These are phyloP conservation scores for Hypomyces rosellus DNA, from an alignment of 2,329 filamentous ascomycete species.

Conservation along the genomic window DNA sequence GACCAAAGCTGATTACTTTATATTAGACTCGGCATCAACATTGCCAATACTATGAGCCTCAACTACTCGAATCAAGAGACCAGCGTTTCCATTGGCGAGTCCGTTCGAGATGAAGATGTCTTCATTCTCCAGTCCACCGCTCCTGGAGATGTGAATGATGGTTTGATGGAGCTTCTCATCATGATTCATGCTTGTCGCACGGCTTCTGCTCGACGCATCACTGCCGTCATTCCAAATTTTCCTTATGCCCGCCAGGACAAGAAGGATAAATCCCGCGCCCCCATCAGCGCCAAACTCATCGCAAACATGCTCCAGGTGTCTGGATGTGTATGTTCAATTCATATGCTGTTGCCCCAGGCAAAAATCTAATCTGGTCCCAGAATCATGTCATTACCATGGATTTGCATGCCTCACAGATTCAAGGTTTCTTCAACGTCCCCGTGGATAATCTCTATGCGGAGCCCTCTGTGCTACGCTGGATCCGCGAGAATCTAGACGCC, in stretches of 20 bases:
- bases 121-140: slow-evolving; percentile 95
- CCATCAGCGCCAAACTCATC: slow-evolving; percentile 91
- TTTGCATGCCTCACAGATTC: slow-evolving; percentile 86
- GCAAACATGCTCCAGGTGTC: slow-evolving; percentile 97
- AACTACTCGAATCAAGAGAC: slow-evolving; percentile 86
- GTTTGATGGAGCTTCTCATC: slow-evolving; percentile 95
- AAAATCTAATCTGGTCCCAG: slow-evolving; percentile 17
- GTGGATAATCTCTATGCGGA: slow-evolving; percentile 84
- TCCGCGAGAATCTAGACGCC: slow-evolving; percentile 74
- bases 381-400: slow-evolving; percentile 83
- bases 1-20: slow-evolving; percentile 18
- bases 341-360: slow-evolving; percentile 1
- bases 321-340: slow-evolving; percentile 52
- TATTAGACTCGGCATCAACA: slow-evolving; percentile 64
- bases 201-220: slow-evolving; percentile 74
- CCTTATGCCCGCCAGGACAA: slow-evolving; percentile 96
- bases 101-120: slow-evolving; percentile 94
- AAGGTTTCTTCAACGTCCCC: slow-evolving; percentile 86
- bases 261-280: slow-evolving; percentile 89
- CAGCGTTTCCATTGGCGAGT: slow-evolving; percentile 90
- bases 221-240: slow-evolving; percentile 92
- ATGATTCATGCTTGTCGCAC: slow-evolving; percentile 89
- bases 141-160: slow-evolving; percentile 95
- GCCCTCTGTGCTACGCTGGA: slow-evolving; percentile 86
- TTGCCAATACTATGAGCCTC: slow-evolving; percentile 72